Evolutionary conservation across 1,139 yeast species (phyloP).

Genomic region (Magnusiomyces paraingens): DNA sequence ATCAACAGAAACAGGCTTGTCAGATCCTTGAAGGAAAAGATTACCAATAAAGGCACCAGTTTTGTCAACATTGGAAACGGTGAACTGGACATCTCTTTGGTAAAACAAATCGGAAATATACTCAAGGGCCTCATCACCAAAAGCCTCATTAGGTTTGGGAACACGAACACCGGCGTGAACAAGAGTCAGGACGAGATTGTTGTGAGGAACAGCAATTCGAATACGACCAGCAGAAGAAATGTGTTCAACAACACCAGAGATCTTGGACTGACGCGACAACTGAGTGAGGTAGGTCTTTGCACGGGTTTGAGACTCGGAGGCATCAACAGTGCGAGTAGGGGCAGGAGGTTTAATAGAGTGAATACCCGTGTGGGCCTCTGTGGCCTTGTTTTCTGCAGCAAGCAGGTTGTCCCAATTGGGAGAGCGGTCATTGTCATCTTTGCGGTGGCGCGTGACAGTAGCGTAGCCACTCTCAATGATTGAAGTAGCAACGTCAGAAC

Average conservation of each 20-base stretch:
- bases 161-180: constrained; percentile 66
- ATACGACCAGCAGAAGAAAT: constrained; percentile 63
- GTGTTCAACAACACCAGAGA: constrained; percentile 65
- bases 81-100: constrained; percentile 70
- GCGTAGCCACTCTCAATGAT: constrained; percentile 66
- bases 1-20: constrained; percentile 54
- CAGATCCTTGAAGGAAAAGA: constrained; percentile 47
- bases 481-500: constrained; percentile 51
- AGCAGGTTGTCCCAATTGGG: constrained; percentile 70
- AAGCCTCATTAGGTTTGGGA: constrained; percentile 41
- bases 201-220: constrained; percentile 62
- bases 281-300: constrained; percentile 71
- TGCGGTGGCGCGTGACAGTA: constrained; percentile 70
- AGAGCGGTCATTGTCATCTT: constrained; percentile 63
- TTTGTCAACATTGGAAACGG: constrained; percentile 64
- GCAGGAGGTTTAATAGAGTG: constrained; percentile 53
- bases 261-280: constrained; percentile 57
- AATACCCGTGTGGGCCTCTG: constrained; percentile 53
- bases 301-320: constrained; percentile 64
- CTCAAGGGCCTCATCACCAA: constrained; percentile 49
- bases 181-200: constrained; percentile 60
- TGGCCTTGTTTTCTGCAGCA: constrained; percentile 62
- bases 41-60: constrained; percentile 79
- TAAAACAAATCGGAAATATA: constrained; percentile 50
- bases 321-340: constrained; percentile 64